A percentile compares a stretch with the other conserved stretches of the same genome.
Conservation (phyloP, 306 rosid genomes). For the Begonia peltatifolia region DNA sequence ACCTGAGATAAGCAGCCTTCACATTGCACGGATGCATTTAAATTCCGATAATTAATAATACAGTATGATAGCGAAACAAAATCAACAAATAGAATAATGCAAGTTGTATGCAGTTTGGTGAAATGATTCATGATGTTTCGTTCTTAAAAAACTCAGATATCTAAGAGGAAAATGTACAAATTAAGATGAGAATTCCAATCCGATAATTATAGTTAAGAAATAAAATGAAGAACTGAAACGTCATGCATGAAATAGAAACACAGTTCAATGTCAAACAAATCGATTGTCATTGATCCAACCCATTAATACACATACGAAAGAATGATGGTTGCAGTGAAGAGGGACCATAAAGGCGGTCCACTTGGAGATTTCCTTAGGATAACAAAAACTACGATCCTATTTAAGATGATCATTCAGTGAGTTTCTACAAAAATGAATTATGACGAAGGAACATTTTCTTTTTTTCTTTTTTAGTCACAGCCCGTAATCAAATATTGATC, state of each 20-base stretch:
- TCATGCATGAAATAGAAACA: too few species aligned
- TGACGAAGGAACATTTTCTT: neutral
- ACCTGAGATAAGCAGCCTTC: neutral
- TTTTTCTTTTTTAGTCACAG: neutral
- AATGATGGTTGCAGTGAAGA: neutral
- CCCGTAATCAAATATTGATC: neutral
- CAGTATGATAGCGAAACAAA: neutral
- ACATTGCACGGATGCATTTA: neutral
- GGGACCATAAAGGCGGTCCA: neutral
- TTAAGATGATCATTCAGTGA: neutral
- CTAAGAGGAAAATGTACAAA: too few species aligned
- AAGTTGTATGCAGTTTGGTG: neutral
- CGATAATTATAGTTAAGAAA: too few species aligned
- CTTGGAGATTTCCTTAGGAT: too few species aligned
- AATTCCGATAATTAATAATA: neutral
- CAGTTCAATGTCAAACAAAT: too few species aligned
- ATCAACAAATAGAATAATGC: neutral
- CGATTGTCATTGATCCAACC: too few species aligned
- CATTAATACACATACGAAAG: too few species aligned
- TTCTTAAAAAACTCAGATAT: too few species aligned
- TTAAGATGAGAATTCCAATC: too few species aligned
- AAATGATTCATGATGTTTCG: neutral
- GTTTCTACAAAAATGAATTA: neutral
- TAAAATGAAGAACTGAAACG: too few species aligned
- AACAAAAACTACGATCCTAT: too few species aligned